phyloP scores from a whole-genome alignment of 2,329 filamentous ascomycete genomes.

The Nigrograna mackinnonii region DNA sequence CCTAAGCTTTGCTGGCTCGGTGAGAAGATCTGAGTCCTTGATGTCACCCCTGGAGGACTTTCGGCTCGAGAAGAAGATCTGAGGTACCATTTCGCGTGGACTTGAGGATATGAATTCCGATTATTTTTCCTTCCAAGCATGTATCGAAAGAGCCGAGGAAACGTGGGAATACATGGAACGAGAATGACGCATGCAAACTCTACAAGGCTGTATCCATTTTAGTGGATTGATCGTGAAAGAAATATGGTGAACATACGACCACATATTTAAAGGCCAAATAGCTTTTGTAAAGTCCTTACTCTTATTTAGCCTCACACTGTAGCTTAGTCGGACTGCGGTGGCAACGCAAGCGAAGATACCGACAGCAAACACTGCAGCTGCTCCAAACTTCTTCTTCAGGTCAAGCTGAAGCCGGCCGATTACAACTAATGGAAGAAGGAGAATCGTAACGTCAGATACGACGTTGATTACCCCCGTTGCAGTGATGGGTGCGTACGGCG shows the following conservation, averaged over 20 bases:
- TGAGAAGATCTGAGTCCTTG: no score
- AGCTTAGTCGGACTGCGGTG: slow-evolving; percentile 13
- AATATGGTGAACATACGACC: slow-evolving; percentile 10
- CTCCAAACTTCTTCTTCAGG: slow-evolving; percentile 34
- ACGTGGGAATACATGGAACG: slow-evolving; percentile 12
- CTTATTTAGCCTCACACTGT: slow-evolving; percentile 6
- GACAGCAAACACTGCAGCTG: slow-evolving; percentile 20
- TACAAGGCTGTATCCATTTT: slow-evolving; percentile 1
- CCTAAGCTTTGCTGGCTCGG: no score
- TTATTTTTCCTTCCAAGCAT: no score
- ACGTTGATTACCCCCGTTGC: slow-evolving; percentile 22
- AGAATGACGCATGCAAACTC: slow-evolving; percentile 14
- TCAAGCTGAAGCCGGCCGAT: slow-evolving; percentile 28
- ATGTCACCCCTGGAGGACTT: no score
- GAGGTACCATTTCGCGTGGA: no score
- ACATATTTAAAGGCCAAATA: slow-evolving; percentile 8
- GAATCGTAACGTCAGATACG: slow-evolving; percentile 20
- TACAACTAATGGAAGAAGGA: slow-evolving; percentile 13
- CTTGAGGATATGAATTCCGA: no score
- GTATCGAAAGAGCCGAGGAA: no score
- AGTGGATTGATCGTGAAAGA: background rate
- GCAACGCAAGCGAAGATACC: slow-evolving; percentile 11
- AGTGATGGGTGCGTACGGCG: slow-evolving; percentile 8
- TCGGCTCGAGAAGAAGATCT: no score
- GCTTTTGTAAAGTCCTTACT: slow-evolving; percentile 14